phyloP scores from a whole-genome alignment of 345 rosid genomes.

The Populus alba region DNA sequence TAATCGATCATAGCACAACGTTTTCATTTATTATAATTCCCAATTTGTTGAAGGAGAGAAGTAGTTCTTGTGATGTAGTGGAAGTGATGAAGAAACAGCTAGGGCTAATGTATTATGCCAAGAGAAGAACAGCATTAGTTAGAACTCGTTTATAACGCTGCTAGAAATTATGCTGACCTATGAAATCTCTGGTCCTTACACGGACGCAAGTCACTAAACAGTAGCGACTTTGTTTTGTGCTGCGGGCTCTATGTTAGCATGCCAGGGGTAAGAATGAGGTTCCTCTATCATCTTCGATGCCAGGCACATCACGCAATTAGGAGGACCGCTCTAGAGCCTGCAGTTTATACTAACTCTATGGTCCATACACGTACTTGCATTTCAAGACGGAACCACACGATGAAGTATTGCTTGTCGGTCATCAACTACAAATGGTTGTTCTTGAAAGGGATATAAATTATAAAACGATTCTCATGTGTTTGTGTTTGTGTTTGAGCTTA shows the following conservation, averaged over 20 bases:
- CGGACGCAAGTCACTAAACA: background rate
- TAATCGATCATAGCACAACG: background rate
- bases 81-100: background rate
- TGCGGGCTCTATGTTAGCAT: background rate
- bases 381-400: background rate
- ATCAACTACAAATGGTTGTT: too few species aligned
- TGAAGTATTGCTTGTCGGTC: too few species aligned
- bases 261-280: slow-evolving; percentile 4
- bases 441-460: too few species aligned
- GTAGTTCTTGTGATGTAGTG: background rate
- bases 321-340: background rate
- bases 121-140: background rate
- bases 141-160: background rate
- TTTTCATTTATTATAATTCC: too few species aligned
- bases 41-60: background rate
- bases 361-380: background rate
- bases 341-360: background rate
- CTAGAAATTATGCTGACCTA: too few species aligned
- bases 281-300: background rate
- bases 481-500: too few species aligned
- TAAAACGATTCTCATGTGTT: too few species aligned
- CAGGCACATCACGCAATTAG: background rate
- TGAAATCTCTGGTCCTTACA: background rate
- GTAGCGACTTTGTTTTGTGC: background rate
- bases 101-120: background rate